Base-by-base conservation (phyloP, 495 filamentous ascomycete genomes). In the Filosporella fistucella region DNA sequence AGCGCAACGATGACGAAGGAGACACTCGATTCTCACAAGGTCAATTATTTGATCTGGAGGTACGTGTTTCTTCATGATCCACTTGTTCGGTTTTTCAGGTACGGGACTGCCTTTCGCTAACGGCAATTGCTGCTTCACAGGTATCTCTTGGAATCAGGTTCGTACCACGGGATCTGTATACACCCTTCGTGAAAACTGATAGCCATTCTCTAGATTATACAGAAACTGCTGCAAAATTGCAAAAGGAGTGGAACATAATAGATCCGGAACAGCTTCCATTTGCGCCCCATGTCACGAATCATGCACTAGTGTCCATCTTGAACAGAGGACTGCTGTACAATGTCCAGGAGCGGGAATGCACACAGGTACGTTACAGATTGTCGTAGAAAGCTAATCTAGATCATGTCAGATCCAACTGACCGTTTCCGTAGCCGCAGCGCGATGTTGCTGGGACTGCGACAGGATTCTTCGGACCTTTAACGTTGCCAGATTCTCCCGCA, bases 1-100 rank as follows among this genome's bases (percentile, higher is more conserved):
- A 48, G 48, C 64, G 58, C 49, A 42, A 69, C 58, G 46, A 75
- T 78, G 74, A 46, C 55, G 14, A 79, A 79, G 63, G 76, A 79
- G 61, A 58, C 68, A 51, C 78, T 98, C 60, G 85, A 88, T 67
- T 91, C 89, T 52, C 81, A 96, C 74, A 85, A 91, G 71, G 81
- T 97, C 73, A 98, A 97, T 78, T 97, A 91, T 76, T 76, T 98
- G 71, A 88, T 98, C 74, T 95, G 90, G 88, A 90, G 90, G 88
- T 96, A 78, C 68, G 88, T 56, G 48, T 54, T 53, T 52, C 26
- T 49, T 52, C 56, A 48, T 57, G 47, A 54, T 55, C 52, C 48
- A 33, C 47, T 47, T 29, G 24, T 34, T 48, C 39, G 43, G 35
- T 48, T 47, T 46, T 53, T 49, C 47, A 52, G 56, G 42, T 49